Conservation (phyloP, 495 filamentous ascomycete genomes). For the Aspergillus nanangensis region DNA sequence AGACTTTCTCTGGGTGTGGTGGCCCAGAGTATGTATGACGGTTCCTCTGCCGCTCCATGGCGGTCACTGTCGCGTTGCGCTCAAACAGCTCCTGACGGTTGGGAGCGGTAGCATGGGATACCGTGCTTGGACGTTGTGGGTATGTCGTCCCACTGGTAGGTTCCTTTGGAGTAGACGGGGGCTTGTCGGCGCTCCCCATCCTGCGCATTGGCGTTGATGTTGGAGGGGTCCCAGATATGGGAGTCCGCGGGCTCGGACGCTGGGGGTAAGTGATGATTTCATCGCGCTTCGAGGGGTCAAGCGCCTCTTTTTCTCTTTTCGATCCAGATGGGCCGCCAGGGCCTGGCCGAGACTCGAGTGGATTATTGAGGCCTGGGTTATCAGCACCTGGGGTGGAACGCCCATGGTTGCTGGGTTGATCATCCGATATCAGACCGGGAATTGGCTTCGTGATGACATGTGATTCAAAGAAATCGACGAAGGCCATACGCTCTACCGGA, state of each 20-base stretch:
- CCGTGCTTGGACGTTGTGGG: constrained; percentile 36
- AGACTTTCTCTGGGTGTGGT: constrained; percentile 40
- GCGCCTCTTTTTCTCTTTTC: constrained; percentile 19
- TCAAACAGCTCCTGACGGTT: constrained; percentile 49
- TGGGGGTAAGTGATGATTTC: constrained; percentile 22
- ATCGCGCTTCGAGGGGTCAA: constrained; percentile 19
- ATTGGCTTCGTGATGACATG: constrained; percentile 72
- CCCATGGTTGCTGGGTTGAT: constrained; percentile 41
- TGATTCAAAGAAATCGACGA: constrained; percentile 74
- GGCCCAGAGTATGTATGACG: constrained; percentile 45
- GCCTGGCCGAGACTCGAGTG: constrained; percentile 23
- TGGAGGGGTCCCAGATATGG: constrained; percentile 35
- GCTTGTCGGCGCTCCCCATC: constrained; percentile 34
- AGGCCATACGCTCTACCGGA: constrained; percentile 77
- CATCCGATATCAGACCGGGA: constrained; percentile 76
- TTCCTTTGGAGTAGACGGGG: constrained; percentile 26
- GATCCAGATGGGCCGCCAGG: constrained; percentile 6
- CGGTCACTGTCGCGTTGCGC: constrained; percentile 23
- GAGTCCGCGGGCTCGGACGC: constrained; percentile 17
- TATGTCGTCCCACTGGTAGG: constrained; percentile 16
- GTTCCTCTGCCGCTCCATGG: constrained; percentile 47
- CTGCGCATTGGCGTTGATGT: constrained; percentile 32
- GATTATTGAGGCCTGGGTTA: constrained; percentile 11
- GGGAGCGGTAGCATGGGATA: constrained; percentile 57
- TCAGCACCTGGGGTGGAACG: constrained; percentile 16